Evolutionary conservation across 257 asterid species (phyloP).

Genomic region (Apocynum venetum): DNA sequence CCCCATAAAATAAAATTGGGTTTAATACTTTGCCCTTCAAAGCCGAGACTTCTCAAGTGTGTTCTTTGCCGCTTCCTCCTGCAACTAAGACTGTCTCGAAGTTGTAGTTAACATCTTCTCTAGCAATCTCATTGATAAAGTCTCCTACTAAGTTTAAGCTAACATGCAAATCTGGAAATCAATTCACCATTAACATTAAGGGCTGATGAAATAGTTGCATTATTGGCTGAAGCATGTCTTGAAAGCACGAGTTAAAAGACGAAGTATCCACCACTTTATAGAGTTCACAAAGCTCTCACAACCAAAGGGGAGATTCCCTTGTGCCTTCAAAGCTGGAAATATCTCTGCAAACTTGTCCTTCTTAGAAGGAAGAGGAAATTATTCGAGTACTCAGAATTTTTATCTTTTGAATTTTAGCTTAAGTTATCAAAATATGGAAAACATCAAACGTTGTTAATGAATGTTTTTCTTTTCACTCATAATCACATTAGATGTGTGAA

Average conservation of each 20-base stretch:
- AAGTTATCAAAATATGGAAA: not conserved
- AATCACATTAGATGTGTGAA: not conserved
- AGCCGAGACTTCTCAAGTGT: not conserved
- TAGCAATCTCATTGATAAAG: not conserved
- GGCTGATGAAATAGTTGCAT: no score
- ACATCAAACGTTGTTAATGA: not conserved
- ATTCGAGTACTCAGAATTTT: not conserved
- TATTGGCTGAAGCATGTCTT: not conserved
- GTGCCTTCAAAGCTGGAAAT: not conserved
- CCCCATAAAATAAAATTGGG: not conserved
- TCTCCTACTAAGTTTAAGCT: not conserved
- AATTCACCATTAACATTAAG: no score
- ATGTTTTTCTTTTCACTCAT: not conserved
- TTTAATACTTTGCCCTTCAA: not conserved
- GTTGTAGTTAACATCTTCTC: not conserved
- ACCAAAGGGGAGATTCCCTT: not conserved
- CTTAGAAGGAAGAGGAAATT: not conserved
- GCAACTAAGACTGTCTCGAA: not conserved
- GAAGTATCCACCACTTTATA: not conserved
- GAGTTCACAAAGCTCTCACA: not conserved
- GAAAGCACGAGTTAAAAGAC: no score
- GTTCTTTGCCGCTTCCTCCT: not conserved
- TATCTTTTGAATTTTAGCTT: not conserved
- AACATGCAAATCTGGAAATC: not conserved
- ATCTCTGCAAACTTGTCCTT: not conserved